These are phyloP conservation scores for Nannizzia gypsea DNA, from an alignment of 2,329 filamentous ascomycete species.

Conservation along the genomic window DNA sequence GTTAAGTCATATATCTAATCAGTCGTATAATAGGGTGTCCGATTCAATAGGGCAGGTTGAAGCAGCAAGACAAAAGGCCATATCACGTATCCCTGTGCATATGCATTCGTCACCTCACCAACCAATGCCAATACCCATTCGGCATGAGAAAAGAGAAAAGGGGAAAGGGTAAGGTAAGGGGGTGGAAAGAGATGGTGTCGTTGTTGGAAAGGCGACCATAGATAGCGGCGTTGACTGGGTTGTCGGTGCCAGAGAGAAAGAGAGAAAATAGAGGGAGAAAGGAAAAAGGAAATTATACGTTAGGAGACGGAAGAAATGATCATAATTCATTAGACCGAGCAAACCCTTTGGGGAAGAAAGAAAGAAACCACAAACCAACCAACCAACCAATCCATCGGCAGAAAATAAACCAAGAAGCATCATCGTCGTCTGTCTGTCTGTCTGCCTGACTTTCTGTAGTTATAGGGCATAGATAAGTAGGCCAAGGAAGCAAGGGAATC, in stretches of 20 bases:
- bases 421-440: not conserved
- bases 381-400: not conserved
- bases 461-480: not conserved
- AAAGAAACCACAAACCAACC: not conserved
- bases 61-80: not conserved
- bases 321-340: slow-evolving; percentile 7
- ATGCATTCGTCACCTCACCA: not conserved
- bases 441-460: not conserved
- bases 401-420: not conserved
- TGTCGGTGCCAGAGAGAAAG: slow-evolving; percentile 6
- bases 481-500: not conserved
- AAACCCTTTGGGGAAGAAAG: not conserved
- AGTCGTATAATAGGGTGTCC: not conserved
- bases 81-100: slow-evolving; percentile 1
- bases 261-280: slow-evolving; percentile 11
- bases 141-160: slow-evolving; percentile 6
- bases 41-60: not conserved
- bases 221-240: not conserved
- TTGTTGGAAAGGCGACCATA: not conserved
- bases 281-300: slow-evolving; percentile 2
- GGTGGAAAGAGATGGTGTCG: slow-evolving; percentile 14
- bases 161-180: slow-evolving; percentile 19
- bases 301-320: slow-evolving; percentile 3
- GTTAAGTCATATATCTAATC: slow-evolving; percentile 2
- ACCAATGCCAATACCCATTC: slow-evolving; percentile 9